Evolutionary conservation across 768 basidiomycete species (phyloP), one percentile per base, ranked within the genome.

Genomic region (Hygrocybe coccinea): DNA sequence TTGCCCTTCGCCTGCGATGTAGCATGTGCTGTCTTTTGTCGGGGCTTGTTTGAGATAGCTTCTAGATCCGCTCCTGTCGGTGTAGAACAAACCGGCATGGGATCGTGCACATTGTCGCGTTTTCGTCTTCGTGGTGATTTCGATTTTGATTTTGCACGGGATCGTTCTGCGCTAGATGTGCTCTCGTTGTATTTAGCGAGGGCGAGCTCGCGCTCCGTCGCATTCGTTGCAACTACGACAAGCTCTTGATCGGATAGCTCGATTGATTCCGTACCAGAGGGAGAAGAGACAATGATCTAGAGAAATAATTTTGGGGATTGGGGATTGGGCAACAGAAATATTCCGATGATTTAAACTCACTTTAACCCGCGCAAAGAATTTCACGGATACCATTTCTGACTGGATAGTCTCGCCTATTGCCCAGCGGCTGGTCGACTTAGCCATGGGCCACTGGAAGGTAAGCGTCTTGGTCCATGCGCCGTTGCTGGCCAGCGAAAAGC

Each of bases 321-420:
- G 52, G 57, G 37, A 44, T 48, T 33, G 17, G 48, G 19, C 45
- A 51, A 55, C 46, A 45, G 52, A 61, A 56, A 56, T 46, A 35
- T 39, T 60, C n/a, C n/a, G n/a, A n/a, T n/a, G n/a, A n/a, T n/a
- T 29, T 8, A 29, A 29, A 29, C 62, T 60, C 54, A 89, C 85
- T 79, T 87, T 88, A 60, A 85, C 75, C 44, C 82, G 80, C 61
- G 86, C 72, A 67, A 85, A 83, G 68, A 89, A 93, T 65, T 79
- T 79, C 52, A 90, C 79, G 51, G 80, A 78, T 12, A 80, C 83
- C 60, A 86, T 68, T 50, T 81, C 76, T 39, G 85, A 85, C 59
- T 78, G 74, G 60, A 89, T 79, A 24, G 87, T 86, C 74, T 91
- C 89, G 10, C 90, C 90, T 55, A 87, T 79, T 8, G 88, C 80